Base-by-base conservation (phyloP, 129 eudicot species). In the Artemisia annua region DNA sequence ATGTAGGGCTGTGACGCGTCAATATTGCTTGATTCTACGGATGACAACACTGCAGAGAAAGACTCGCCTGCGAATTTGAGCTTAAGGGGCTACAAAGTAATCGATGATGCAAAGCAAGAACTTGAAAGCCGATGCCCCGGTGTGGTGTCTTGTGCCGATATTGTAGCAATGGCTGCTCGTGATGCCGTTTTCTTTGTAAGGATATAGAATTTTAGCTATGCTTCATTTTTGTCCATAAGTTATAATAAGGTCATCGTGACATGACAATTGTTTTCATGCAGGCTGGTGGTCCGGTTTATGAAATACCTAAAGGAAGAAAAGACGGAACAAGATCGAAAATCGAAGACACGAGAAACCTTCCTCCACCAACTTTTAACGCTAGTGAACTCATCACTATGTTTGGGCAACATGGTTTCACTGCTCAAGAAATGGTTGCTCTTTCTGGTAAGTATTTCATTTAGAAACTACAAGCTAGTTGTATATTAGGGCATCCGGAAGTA, bases 61-160 rank as follows among this genome's bases (percentile, higher is more conserved):
- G 99, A 94, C 70, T 94, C 99, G 0, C 99, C 99, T 1, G 99
- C 96, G 7, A 94, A 94, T 73, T 48, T 94, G 75, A 94, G 98
- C 87, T 72, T 94, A 67, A 72, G 97, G 49, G 98, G 98, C 8
- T 94, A 87, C 56, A 90, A 94, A 70, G 60, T 94, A 7, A 94
- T 94, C n/a, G 99, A 94, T 48, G 83, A 84, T 11, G 88, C 84
- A 7, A 94, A 94, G 69, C 65, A 83, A 16, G 78, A 84, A 44
- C 66, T 94, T 2, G 97, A 94, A 69, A 66, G 52, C 46, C 89
- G 70, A 54, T 94, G 99, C 54, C 99, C 99, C 3, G 99, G 99
- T 4, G 88, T 88, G 0, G 99, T 94, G 19, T 94, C 99, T 0
- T 95, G 99, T 70, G 97, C 99, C 49, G 99, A 95, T 79, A 86